Evolutionary conservation across 148 eudicot species (phyloP).

Genomic region (Camellia japonica): DNA sequence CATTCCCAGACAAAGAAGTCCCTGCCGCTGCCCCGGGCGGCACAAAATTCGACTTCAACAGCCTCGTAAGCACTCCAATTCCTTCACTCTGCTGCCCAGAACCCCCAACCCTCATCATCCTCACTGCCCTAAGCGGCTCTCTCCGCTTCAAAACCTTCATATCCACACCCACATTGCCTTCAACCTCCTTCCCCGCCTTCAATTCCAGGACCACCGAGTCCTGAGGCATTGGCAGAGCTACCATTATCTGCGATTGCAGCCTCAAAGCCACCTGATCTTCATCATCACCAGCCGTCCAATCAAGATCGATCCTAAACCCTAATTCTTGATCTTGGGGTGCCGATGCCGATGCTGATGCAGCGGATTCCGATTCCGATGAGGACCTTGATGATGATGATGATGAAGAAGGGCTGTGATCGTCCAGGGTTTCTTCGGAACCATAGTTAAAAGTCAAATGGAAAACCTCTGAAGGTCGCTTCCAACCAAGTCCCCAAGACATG

Average conservation of each 20-base stretch:
- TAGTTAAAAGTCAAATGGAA: slow-evolving; percentile 68
- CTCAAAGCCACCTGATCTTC: slow-evolving; percentile 86
- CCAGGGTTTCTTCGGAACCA: slow-evolving; percentile 45
- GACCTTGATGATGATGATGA: slow-evolving; percentile 20
- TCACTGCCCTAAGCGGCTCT: slow-evolving; percentile 66
- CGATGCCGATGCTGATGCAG: slow-evolving; percentile 13
- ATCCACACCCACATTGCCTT: slow-evolving; percentile 41
- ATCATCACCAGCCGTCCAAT: slow-evolving; percentile 90
- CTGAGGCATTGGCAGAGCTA: slow-evolving; percentile 75
- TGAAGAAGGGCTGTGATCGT: slow-evolving; percentile 28
- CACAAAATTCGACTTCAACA: slow-evolving; percentile 51
- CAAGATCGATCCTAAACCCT: slow-evolving; percentile 66
- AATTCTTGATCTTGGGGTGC: slow-evolving; percentile 23
- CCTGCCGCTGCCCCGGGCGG: slow-evolving; percentile 16
- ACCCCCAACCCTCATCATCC: slow-evolving; percentile 56
- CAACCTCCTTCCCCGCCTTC: slow-evolving; percentile 13
- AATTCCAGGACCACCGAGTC: slow-evolving; percentile 69
- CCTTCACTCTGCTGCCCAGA: slow-evolving; percentile 91
- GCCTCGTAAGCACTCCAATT: slow-evolving; percentile 71
- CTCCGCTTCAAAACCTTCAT: slow-evolving; percentile 82
- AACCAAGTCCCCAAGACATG: slow-evolving; percentile 99
- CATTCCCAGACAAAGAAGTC: slow-evolving; percentile 28
- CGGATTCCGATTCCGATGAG: slow-evolving; percentile 18
- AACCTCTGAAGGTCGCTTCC: slow-evolving; percentile 80
- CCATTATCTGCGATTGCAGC: slow-evolving; percentile 86